Evolutionary conservation across 2,329 filamentous ascomycete species (phyloP), one percentile per base, ranked within the genome.

Genomic region (Nigrospora oryzae): DNA sequence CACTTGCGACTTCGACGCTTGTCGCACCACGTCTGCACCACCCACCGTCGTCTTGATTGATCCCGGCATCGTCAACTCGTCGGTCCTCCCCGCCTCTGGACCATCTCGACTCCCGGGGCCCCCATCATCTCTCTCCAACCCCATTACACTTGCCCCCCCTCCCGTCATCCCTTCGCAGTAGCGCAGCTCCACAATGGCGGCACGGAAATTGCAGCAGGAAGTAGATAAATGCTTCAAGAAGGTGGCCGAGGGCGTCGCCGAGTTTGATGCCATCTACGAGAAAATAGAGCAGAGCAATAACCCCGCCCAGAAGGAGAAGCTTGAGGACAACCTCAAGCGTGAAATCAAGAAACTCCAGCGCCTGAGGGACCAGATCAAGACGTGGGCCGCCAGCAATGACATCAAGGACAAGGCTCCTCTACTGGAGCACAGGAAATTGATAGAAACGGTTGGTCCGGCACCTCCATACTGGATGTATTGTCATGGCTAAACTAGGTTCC

Each of bases 171-270:
- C 40, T 33, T 32, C 42, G 37, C 45, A 42, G 46, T 36, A 39
- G 28, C 43, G 40, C 48, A 51, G 43, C 51, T 50, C 53, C 69
- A 77, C 66, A 59, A 98, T 98, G 93, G 89, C 93, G 58, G 87
- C 87, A 65, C 83, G 93, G 66, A 98, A 98, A 77, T 79, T 95
- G 58, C 87, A 93, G 67, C 90, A 97, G 72, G 93, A 98, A 73
- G 91, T 97, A 60, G 93, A 98, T 63, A 95, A 96, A 74, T 95
- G 89, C 79, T 97, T 96, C 81, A 98, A 98, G 71, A 95, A 95
- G 76, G 90, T 97, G 61, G 79, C 81, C 40, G 91, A 97, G 73
- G 93, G 93, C 44, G 89, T 97, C 45, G 75, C 82, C 51, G 86
- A 90, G 53, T 98, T 98, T 66, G 89, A 97, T 63, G 77, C 76